Base-by-base conservation (phyloP, 2,329 filamentous ascomycete species). In the Fonsecaea pedrosoi region DNA sequence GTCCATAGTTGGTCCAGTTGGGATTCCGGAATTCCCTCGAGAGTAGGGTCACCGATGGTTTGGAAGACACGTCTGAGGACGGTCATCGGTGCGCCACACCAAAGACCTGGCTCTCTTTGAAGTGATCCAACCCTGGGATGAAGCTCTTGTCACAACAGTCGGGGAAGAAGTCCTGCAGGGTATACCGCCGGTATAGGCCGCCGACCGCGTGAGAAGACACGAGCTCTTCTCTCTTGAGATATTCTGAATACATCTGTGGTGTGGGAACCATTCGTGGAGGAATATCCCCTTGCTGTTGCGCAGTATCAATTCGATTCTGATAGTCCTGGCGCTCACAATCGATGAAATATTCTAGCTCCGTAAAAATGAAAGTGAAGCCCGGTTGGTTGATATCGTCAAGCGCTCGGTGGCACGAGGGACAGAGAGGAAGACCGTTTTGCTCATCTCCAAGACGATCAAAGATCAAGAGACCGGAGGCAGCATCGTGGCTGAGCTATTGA, bases 251-350 rank as follows among this genome's bases (percentile, higher is more conserved):
- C 61, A 64, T 64, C 53, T 64, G 53, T 40, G 61, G 61, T 40
- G 61, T 64, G 6, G 61, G 61, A 32, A 64, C 61, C 32, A 64
- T 45, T 58, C 61, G 61, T n/a, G 53, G 61, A 64, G 61, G 61
- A 37, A 64, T 30, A 30, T 64, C 13, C 3, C 61, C 37, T 5
- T 42, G 53, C 50, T 53, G 61, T 45, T 35, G 32, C 21, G 61
- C 25, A 48, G 57, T 37, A 4, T 64, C 61, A 34, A 64, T 32
- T 57, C 61, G 50, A 25, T 32, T 64, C 30, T 48, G 32, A 15
- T 65, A 65, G 48, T 73, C 70, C 50, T 65, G 34, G 1, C 67
- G 38, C 56, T 73, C 70, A 34, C 71, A 73, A n/a, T 72, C 54
- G 15, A 73, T 70, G 42, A 70, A 73, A 56, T 50, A 71, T 25